These are phyloP conservation scores for Phytophthora vignae DNA, from an alignment of 352 stramenopile species.

Conservation along the genomic window DNA sequence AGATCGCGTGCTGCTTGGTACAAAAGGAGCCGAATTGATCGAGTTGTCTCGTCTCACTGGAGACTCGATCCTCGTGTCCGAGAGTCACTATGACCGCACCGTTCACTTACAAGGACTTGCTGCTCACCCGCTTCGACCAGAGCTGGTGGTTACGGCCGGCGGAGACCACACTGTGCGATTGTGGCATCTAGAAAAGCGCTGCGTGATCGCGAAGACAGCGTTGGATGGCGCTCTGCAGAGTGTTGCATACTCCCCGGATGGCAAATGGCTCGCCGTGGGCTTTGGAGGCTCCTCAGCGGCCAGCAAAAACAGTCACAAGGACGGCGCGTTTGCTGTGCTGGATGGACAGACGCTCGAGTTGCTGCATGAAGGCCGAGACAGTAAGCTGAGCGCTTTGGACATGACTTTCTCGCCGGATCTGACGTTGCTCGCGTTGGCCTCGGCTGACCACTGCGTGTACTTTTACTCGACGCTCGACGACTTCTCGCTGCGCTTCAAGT, in stretches of 20 bases:
- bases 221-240: conserved; percentile 69
- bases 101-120: conserved; percentile 57
- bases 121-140: conserved; percentile 51
- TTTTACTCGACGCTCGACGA: conserved; percentile 91
- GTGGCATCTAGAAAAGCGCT: conserved; percentile 66
- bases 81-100: conserved; percentile 64
- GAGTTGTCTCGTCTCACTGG: conserved; percentile 75
- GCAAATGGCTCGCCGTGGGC: conserved; percentile 72
- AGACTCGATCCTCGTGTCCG: conserved; percentile 66
- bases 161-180: conserved; percentile 76
- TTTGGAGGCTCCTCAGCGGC: conserved; percentile 47
- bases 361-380: conserved; percentile 90
- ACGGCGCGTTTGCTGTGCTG: conserved; percentile 64
- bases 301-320: conserved; percentile 43
- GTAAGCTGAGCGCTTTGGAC: conserved; percentile 81
- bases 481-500: conserved; percentile 80
- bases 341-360: conserved; percentile 80
- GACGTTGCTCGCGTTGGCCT: conserved; percentile 84
- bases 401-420: conserved; percentile 90
- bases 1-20: conserved; percentile 74
- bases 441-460: conserved; percentile 90
- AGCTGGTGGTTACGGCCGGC: conserved; percentile 73
- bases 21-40: conserved; percentile 69
- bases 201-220: conserved; percentile 62
- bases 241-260: conserved; percentile 69